phyloP scores from a whole-genome alignment of 257 asterid genomes.

The Solanum chaucha region DNA sequence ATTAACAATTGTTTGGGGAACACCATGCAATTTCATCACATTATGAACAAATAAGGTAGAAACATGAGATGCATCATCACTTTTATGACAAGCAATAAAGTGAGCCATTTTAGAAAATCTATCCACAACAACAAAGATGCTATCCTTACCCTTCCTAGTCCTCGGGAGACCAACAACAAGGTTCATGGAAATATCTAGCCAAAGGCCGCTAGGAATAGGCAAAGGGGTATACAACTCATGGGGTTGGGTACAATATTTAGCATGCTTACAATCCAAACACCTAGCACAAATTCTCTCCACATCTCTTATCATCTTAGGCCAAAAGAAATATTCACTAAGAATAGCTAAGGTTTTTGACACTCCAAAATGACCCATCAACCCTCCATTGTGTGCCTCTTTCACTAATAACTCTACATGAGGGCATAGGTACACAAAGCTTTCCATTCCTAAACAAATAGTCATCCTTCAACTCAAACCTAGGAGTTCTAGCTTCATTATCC shows the following conservation, averaged over 20 bases:
- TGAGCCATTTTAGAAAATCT: not conserved
- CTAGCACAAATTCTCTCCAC: not conserved
- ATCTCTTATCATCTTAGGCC: too few species aligned
- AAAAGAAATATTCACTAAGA: too few species aligned
- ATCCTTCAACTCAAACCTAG: not conserved
- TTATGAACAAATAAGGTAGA: too few species aligned
- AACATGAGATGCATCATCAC: not conserved
- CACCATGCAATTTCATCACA: too few species aligned
- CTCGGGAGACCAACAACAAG: too few species aligned
- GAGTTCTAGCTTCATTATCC: not conserved
- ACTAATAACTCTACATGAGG: not conserved
- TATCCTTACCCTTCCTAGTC: too few species aligned
- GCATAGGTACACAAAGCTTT: too few species aligned
- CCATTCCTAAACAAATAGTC: not conserved
- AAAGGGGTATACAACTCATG: not conserved
- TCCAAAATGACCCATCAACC: too few species aligned
- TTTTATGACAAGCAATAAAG: not conserved
- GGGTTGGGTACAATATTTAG: not conserved
- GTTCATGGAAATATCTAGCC: too few species aligned
- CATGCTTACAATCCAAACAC: not conserved
- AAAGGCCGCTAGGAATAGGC: not conserved
- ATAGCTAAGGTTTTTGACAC: too few species aligned
- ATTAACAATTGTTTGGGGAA: too few species aligned
- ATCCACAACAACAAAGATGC: not conserved
- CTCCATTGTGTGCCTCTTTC: not conserved